Base-by-base conservation (phyloP, 139 green algal genomes). In the Coccomyxa sp. region DNA sequence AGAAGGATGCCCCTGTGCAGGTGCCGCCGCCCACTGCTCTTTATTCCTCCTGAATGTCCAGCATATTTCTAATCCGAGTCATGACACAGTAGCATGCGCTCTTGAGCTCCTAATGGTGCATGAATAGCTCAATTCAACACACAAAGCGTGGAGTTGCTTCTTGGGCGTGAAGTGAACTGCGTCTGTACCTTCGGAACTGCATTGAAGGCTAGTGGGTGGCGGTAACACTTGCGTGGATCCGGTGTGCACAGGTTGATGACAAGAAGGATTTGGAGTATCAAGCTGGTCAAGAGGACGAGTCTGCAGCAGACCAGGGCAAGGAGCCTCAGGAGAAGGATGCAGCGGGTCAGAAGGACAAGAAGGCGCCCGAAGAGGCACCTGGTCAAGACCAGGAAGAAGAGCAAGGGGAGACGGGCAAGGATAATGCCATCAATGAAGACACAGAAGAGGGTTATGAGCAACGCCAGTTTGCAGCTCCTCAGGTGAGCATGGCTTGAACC, bases 201-300 rank as follows among this genome's bases (percentile, higher is more conserved):
- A 7, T 7, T 11, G 38, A 51, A 51, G 38, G 38, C 3, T 51
- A 7, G 38, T 51, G 38, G 38, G 7, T 51, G 3, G 38, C 38
- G 7, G 38, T 51, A 51, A 51, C 38, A 7, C 38, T 51, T 51
- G 38, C 38, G 7, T 51, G 38, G 38, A 51, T 7, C 7, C 21
- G 63, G 18, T 71, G 63, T 21, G 63, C 21, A 11, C 82, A 93
- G 84, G 93, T 95, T 28, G 88, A 92, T 18, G 92, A 96, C 87
- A 94, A 93, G 85, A 91, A 84, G 16, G 83, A 95, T 32, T 86
- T 95, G 38, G 91, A 97, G 28, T 96, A 96, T 76, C 90, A 83
- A 57, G 81, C 89, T 0, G 92, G 90, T 7, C 82, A 89, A 67
- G 84, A 94, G 76, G 82, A 92, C n/a, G 81, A 91, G 1, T 79